A percentile compares a stretch with the other conserved stretches of the same genome.
These are phyloP conservation scores for Syzygium grande DNA, from an alignment of 345 rosid genomes.

Conservation along the genomic window DNA sequence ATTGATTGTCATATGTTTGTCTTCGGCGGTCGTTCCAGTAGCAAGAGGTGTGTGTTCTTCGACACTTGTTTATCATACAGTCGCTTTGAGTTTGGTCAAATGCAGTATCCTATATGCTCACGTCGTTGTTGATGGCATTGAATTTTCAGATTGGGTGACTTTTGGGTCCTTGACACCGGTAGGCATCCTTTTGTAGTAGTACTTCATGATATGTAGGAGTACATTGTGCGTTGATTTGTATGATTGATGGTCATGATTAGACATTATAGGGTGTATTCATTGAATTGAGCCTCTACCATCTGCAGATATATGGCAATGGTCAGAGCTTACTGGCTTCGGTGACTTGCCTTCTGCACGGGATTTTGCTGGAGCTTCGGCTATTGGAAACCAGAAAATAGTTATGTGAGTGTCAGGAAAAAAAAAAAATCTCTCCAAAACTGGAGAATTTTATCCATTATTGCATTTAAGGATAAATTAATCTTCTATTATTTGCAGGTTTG, in stretches of 20 bases:
- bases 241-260: not conserved
- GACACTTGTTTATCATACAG: not conserved
- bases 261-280: not conserved
- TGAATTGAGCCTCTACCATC: not conserved
- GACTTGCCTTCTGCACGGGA: slow-evolving; percentile 92
- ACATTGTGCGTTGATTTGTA: not conserved
- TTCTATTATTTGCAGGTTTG: slow-evolving; percentile 53
- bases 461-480: not conserved
- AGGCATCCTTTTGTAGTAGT: not conserved
- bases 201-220: not conserved
- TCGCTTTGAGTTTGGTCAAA: not conserved
- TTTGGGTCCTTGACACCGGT: slow-evolving; percentile 99
- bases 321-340: slow-evolving; percentile 87
- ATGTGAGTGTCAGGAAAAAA: slow-evolving; percentile 36
- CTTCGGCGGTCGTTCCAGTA: slow-evolving; percentile 88
- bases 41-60: slow-evolving; percentile 44
- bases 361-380: slow-evolving; percentile 83
- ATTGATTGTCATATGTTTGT: slow-evolving; percentile 95
- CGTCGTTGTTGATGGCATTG: slow-evolving; percentile 1
- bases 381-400: slow-evolving; percentile 80
- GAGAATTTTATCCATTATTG: not conserved
- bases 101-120: not conserved
- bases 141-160: slow-evolving; percentile 79
- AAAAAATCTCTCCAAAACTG: not conserved
- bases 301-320: slow-evolving; percentile 99